Conservation (phyloP, 108 stramenopile genomes). For the Stephanodiscus minutulus region DNA sequence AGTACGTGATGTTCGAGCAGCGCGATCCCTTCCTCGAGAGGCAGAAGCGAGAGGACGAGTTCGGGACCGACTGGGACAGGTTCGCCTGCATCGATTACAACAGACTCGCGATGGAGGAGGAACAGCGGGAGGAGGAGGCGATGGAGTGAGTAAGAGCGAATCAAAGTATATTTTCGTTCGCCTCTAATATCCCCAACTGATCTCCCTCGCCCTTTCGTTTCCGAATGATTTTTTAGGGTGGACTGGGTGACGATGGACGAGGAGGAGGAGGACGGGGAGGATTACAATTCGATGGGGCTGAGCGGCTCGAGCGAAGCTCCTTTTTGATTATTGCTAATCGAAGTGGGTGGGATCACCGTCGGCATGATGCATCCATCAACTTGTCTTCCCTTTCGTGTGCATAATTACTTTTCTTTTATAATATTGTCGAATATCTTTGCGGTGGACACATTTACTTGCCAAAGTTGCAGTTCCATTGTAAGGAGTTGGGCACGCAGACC, state of each 20-base stretch:
- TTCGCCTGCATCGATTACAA: constrained; percentile 96
- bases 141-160: constrained; percentile 53
- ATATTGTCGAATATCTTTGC: background rate
- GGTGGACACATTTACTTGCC: no score
- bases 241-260: constrained; percentile 89
- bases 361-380: background rate
- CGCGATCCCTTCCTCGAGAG: constrained; percentile 94
- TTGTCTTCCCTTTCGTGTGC: background rate
- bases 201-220: background rate
- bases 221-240: constrained; percentile 23
- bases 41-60: constrained; percentile 93
- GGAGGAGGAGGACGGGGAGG: constrained; percentile 69
- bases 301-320: constrained; percentile 59
- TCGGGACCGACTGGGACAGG: constrained; percentile 97
- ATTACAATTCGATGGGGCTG: constrained; percentile 51
- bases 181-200: background rate
- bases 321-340: constrained; percentile 22
- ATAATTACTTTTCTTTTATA: background rate
- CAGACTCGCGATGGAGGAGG: constrained; percentile 94
- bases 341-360: background rate
- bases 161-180: background rate
- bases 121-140: constrained; percentile 82
- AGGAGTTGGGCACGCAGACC: no score
- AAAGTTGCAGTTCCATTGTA: no score
- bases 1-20: constrained; percentile 96